phyloP scores from a whole-genome alignment of 768 basidiomycete species.

The Podaxis mareebaensis region DNA sequence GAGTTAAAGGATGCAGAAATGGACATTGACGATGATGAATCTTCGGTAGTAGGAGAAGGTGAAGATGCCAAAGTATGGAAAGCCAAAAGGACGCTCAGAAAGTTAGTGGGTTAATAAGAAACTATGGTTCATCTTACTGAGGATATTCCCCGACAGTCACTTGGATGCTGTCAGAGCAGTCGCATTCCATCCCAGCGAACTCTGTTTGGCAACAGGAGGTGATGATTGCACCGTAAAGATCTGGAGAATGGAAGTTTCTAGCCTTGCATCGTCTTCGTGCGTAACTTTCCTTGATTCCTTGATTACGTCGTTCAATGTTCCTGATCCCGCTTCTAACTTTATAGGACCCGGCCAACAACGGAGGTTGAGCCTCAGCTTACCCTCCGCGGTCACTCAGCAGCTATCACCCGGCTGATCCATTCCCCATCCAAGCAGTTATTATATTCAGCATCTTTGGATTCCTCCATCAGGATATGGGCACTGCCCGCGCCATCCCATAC shows the following conservation, averaged over 20 bases:
- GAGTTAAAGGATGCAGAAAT: slow-evolving; percentile 74
- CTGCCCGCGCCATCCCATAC: slow-evolving; percentile 76
- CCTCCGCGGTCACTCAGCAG: slow-evolving; percentile 88
- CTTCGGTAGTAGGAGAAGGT: slow-evolving; percentile 63
- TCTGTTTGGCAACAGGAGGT: slow-evolving; percentile 88
- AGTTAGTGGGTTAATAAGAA: slow-evolving; percentile 55
- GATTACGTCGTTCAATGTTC: slow-evolving; percentile 6
- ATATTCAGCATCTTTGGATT: slow-evolving; percentile 92
- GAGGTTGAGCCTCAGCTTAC: slow-evolving; percentile 95
- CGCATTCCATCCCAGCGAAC: slow-evolving; percentile 84
- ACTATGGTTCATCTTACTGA: slow-evolving; percentile 17
- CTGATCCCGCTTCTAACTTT: slow-evolving; percentile 20
- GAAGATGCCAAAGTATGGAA: slow-evolving; percentile 81
- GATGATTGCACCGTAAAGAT: slow-evolving; percentile 96
- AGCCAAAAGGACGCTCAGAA: slow-evolving; percentile 82
- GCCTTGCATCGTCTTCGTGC: slow-evolving; percentile 75
- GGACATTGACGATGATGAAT: slow-evolving; percentile 65
- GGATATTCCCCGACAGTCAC: slow-evolving; percentile 56
- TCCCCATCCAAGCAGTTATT: slow-evolving; percentile 74
- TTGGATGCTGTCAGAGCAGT: slow-evolving; percentile 90
- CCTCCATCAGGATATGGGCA: slow-evolving; percentile 90
- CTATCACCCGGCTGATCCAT: slow-evolving; percentile 84
- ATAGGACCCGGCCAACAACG: slow-evolving; percentile 67
- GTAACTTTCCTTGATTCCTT: slow-evolving; percentile 33
- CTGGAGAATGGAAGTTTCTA: slow-evolving; percentile 85